Evolutionary conservation across 768 basidiomycete genomes (phyloP), one percentile per base, ranked within the genome.

Genomic region (Rhizopogon vinicolor): DNA sequence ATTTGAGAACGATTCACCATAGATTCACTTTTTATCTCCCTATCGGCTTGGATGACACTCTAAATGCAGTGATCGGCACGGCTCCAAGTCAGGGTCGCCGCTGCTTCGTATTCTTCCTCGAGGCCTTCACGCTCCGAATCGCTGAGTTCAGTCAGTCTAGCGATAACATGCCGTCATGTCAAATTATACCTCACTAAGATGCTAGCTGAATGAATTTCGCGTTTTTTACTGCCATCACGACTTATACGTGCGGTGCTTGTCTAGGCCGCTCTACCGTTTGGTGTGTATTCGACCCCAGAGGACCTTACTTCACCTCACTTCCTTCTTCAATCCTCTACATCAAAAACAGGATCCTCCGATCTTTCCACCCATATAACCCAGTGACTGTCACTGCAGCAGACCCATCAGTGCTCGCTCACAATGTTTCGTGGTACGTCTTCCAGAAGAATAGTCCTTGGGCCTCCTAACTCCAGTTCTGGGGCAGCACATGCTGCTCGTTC

Each of bases 71-170:
- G 46, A 49, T 49, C 13, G 22, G 33, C 33, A 19, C 33, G 29
- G 46, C 46, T 22, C 33, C 48, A 49, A 19, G 48, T 37, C 63
- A 71, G 69, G 68, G 68, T 69, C 64, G 56, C 37, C 44, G 19
- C 58, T 55, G 58, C 31, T 71, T 58, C 61, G 63, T 62, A 66
- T 60, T 61, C 60, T 37, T 58, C 68, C 68, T 66, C 70, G 62
- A 71, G 68, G 68, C 70, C 63, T 61, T 60, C 71, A 71, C 62
- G 68, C 69, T 66, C 68, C 68, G 65, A 56, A 68, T 69, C 70
- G 68, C 69, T 69, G 69, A 61, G 68, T 71, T 55, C 48, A 22
- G 46, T 37, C 18, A 22, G 48, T 35, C 48, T 49, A 60, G 62
- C 69, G 66, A 68, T 64, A 56, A 55, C 64, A 58, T 71, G 60